A percentile compares a stretch with the other conserved stretches of the same genome.
Evolutionary conservation across 441 rosid genomes (phyloP).

Genomic region (Capsella rubella): DNA sequence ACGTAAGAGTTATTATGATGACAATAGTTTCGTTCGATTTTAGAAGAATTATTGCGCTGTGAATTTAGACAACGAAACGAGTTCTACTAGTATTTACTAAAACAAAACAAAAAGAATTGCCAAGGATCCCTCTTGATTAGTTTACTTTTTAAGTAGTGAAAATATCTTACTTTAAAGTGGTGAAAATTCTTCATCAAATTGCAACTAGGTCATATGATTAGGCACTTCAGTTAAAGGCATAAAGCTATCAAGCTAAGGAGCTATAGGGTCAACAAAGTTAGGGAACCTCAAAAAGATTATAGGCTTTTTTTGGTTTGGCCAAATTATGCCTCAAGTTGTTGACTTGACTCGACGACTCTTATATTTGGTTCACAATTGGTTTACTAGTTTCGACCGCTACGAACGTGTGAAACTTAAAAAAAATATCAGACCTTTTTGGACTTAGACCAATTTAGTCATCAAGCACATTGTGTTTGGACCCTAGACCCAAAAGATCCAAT

Average conservation of each 20-base stretch:
- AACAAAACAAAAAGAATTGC: too few species aligned
- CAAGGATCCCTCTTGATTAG: too few species aligned
- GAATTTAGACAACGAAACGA: too few species aligned
- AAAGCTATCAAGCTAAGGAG: constrained; percentile 9
- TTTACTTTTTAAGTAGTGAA: too few species aligned
- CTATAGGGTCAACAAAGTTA: constrained; percentile 5
- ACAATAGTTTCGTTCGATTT: not conserved
- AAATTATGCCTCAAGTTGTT: constrained; percentile 21
- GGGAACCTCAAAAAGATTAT: not conserved
- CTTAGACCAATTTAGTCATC: constrained; percentile 8
- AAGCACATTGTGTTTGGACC: constrained; percentile 15
- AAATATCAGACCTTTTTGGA: not conserved
- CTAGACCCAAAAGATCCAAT: not conserved
- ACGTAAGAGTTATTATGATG: not conserved
- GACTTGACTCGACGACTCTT: constrained; percentile 22
- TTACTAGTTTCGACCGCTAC: constrained; percentile 8
- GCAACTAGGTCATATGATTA: constrained; percentile 24
- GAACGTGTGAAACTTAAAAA: not conserved
- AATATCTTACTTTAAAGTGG: not conserved
- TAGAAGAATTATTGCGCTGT: not conserved
- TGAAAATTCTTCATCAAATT: not conserved
- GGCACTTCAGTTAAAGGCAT: constrained; percentile 20
- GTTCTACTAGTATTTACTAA: not conserved
- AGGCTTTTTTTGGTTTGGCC: constrained; percentile 13
- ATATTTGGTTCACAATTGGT: constrained; percentile 14